Conservation (phyloP, 371 early-diverging fungal genomes). For the Thermomucor indicae-seudaticae region DNA sequence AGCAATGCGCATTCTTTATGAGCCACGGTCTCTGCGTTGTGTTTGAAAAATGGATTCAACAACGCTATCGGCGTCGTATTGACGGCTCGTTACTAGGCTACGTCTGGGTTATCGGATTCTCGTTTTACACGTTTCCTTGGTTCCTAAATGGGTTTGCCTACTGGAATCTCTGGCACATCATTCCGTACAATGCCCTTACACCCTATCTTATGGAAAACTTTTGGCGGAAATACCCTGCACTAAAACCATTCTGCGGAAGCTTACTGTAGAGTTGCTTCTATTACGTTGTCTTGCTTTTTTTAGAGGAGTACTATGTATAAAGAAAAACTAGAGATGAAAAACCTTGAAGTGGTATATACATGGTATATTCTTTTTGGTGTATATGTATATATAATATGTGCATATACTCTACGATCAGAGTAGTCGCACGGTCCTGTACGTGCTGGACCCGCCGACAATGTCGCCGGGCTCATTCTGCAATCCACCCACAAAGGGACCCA, state of each 20-base stretch:
- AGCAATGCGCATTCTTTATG: conserved; percentile 25
- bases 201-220: conserved; percentile 10
- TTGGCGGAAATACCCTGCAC: conserved; percentile 8
- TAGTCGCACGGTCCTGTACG: conserved; percentile 21
- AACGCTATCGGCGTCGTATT: not conserved
- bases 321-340: not conserved
- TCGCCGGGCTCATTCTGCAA: conserved; percentile 37
- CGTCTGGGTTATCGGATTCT: conserved; percentile 18
- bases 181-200: conserved; percentile 6
- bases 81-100: conserved; percentile 3
- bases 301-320: too few relatives aligned
- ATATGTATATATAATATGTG: too few relatives aligned
- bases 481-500: conserved; percentile 44
- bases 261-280: too few relatives aligned
- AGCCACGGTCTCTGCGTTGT: conserved; percentile 20
- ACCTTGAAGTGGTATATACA: too few relatives aligned
- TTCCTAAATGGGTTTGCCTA: conserved; percentile 27
- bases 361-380: not conserved
- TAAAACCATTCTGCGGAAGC: conserved; percentile 7
- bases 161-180: conserved; percentile 15
- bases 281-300: too few relatives aligned
- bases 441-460: conserved; percentile 36
- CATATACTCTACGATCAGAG: too few relatives aligned
- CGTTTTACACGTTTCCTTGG: conserved; percentile 12
- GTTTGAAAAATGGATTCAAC: conserved; percentile 3